Evolutionary conservation across 2,329 filamentous ascomycete genomes (phyloP), one percentile per base, ranked within the genome.

Genomic region (Penicillium sp.): DNA sequence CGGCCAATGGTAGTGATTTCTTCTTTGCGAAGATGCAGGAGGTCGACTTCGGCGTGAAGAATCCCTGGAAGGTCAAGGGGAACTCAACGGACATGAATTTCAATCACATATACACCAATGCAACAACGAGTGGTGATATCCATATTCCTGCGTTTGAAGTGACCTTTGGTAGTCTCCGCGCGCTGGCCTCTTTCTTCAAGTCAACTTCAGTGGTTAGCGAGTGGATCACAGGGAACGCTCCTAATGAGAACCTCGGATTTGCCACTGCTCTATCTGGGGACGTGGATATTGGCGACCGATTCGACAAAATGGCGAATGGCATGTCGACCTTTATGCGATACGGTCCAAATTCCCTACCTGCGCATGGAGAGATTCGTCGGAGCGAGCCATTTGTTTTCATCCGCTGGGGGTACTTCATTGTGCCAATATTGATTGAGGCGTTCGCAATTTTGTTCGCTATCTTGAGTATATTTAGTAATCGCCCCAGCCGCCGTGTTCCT

Each of bases 301-400:
- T 62, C 38, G 19, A 58, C 25, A 54, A 40, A 19, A 57, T 62
- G 55, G 56, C 60, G 31, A 49, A 37, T 14, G 35, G 50, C 14
- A 62, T 62, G 53, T 60, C 60, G 2, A 41, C 57, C 28, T 53
- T 53, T 40, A 30, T 62, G 28, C 58, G 60, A 14, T 50, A 55
- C 28, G 53, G 58, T 9, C 48, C 60, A 10, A 58, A 60, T 54
- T 33, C 44, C 19, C 56, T 42, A 30, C 16, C 50, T 30, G 53
- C 56, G 19, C 31, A 22, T 7, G 58, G 60, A 17, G 53, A 58
- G 19, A 30, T 47, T 7, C 16, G 60, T 17, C 43, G 48, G 30
- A 56, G 35, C 12, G 45, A 55, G 51, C 36, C 60, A 11, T 57
- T 47, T 43, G 53, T 62, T 33, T 57, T 47, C 5, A 60, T 62